Percentiles rank a stretch among this genome's conserved stretches.
These are phyloP conservation scores for Dysphania ambrosioides DNA, from an alignment of 148 eudicot genomes.

Conservation along the genomic window DNA sequence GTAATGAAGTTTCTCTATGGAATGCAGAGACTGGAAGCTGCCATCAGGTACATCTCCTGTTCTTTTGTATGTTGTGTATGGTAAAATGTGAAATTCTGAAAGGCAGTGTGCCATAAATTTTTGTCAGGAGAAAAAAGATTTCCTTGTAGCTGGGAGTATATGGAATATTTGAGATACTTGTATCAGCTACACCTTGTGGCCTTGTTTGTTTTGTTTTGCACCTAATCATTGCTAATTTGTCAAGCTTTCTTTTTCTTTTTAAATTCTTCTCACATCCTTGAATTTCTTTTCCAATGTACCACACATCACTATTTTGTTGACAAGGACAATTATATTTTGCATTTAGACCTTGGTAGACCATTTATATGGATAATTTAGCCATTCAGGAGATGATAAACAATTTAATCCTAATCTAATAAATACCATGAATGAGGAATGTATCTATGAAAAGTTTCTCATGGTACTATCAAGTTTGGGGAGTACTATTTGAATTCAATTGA, in stretches of 20 bases:
- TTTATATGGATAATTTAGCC: background rate
- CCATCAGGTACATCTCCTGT: conserved; percentile 70
- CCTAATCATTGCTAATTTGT: background rate
- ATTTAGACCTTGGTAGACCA: background rate
- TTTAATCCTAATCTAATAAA: background rate
- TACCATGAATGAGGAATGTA: background rate
- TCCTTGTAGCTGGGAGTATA: background rate
- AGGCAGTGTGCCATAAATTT: background rate
- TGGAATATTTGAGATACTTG: background rate
- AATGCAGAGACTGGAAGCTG: conserved; percentile 99
- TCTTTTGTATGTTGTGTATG: conserved; percentile 5
- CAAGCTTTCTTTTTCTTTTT: background rate
- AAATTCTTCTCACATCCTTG: background rate
- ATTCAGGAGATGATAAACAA: background rate
- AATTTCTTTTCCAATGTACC: background rate
- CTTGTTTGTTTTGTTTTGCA: background rate
- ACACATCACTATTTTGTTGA: background rate
- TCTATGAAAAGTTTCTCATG: background rate
- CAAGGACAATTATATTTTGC: background rate
- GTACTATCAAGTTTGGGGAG: background rate
- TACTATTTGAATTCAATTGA: background rate
- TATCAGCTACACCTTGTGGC: background rate
- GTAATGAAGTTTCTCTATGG: conserved; percentile 96
- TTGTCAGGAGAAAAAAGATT: background rate
- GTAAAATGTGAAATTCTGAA: background rate